phyloP scores from a whole-genome alignment of 345 rosid genomes.

The Eucalyptus marginata region DNA sequence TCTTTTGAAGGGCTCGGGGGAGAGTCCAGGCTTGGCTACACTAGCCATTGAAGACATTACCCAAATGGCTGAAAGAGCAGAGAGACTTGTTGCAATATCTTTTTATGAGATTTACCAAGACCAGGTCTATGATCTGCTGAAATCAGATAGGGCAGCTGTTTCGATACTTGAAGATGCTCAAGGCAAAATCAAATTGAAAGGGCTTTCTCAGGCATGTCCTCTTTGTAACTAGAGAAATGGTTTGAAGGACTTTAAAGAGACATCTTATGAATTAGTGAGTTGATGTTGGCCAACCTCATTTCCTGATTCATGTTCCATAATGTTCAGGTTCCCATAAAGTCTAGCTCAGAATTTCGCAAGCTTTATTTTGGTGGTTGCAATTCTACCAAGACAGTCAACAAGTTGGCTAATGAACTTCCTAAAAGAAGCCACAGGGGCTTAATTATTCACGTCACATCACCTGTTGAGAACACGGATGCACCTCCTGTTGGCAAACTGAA shows the following conservation, averaged over 20 bases:
- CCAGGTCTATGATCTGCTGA: constrained; percentile 36
- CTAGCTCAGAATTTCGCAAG: constrained; percentile 38
- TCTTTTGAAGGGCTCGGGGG: constrained; percentile 40
- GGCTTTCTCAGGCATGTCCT: constrained; percentile 65
- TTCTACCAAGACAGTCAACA: constrained; percentile 11
- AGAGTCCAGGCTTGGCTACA: constrained; percentile 31
- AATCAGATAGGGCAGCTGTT: constrained; percentile 29
- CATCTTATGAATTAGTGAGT: neutral
- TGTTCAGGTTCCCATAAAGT: constrained; percentile 42
- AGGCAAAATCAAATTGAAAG: constrained; percentile 55
- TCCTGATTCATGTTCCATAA: neutral
- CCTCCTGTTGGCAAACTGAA: constrained; percentile 41
- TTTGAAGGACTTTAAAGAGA: neutral
- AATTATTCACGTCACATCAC: constrained; percentile 28
- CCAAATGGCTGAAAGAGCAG: constrained; percentile 22
- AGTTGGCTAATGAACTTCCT: constrained; percentile 11
- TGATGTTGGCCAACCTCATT: neutral
- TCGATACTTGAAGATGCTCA: constrained; percentile 27
- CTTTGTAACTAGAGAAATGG: neutral
- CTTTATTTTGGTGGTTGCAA: constrained; percentile 12
- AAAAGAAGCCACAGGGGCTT: constrained; percentile 43
- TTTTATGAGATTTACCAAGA: constrained; percentile 45
- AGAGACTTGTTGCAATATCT: constrained; percentile 21
- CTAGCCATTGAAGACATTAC: constrained; percentile 37
- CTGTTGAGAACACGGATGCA: neutral